A percentile compares a stretch with the other conserved stretches of the same genome.
phyloP scores from a whole-genome alignment of 257 asterid genomes.

The Solanum tacnaense region DNA sequence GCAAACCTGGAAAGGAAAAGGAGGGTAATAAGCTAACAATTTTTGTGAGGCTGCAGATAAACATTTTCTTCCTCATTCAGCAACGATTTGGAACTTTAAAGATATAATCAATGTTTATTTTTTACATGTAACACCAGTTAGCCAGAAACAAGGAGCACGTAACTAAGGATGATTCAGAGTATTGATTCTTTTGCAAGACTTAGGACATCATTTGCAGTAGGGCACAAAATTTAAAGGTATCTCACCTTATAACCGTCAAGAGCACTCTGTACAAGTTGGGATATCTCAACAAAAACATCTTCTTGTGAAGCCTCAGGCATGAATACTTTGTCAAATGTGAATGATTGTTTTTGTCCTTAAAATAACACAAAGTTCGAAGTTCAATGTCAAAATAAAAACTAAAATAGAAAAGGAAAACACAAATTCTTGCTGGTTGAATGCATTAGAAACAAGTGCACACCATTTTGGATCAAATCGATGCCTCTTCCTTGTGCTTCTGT shows the following conservation, averaged over 20 bases:
- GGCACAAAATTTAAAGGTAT: neutral
- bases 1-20: conserved; percentile 49
- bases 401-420: neutral
- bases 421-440: neutral
- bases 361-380: neutral
- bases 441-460: conserved; percentile 16
- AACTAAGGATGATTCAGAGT: neutral
- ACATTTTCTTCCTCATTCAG: neutral
- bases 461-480: conserved; percentile 72
- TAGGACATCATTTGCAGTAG: neutral
- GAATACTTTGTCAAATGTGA: conserved; percentile 87
- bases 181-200: neutral
- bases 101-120: neutral
- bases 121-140: neutral
- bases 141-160: neutral
- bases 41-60: neutral
- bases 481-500: conserved; percentile 64
- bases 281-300: conserved; percentile 86
- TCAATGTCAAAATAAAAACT: neutral
- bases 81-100: neutral
- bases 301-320: conserved; percentile 74
- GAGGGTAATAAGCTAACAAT: neutral
- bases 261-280: conserved; percentile 97
- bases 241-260: conserved; percentile 94
- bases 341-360: conserved; percentile 72